Base-by-base conservation (phyloP, 139 green algal species). In the Pleodorina starrii region DNA sequence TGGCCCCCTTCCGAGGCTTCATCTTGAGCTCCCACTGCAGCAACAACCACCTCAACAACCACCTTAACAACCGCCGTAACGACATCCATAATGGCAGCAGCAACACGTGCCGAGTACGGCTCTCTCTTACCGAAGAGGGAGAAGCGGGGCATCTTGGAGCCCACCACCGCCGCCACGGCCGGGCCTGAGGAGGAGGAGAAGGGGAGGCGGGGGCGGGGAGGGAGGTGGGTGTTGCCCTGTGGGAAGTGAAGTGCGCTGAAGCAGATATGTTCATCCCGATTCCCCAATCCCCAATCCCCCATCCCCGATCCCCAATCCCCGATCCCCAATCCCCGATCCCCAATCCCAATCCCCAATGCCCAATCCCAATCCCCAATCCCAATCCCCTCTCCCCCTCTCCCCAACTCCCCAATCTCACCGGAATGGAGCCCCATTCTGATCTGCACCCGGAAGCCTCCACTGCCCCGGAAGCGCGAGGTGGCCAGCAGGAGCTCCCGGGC, bases 121-220 rank as follows among this genome's bases (percentile, higher is more conserved):
- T n/a, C n/a, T n/a, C 11, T 17, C 79, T 59, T 57, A 86, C 79
- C 79, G 51, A 86, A 86, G 0, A 86, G 42, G 9, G 79, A 86
- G 40, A 86, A 86, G 38, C 79, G 79, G 2, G 79, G 79, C 38
- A 86, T 74, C 57, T 75, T 86, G 51, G 79, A 74, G 23, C 79
- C 79, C 2, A 86, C 79, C 40, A 86, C 79, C 23, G 79, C 79
- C 40, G 79, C 79, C 27, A 86, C 57, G 0, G 32, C 36, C 21
- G 79, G 79, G 1, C 79, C 79, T 86, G 79, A 21, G 17, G 0
- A 21, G 43, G 74, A n/a, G 7, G 74, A 21, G 14, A 46, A 32
- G 21, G 63, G 5, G 54, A 25, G 9, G 54, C 54, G 54, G 5
- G 54, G 54, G 54, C 25, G 54, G 54, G 54, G 54, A 17, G 17